A percentile compares a stretch with the other conserved stretches of the same genome.
phyloP scores from a whole-genome alignment of 2,329 filamentous ascomycete species.

The Fusarium sp. region DNA sequence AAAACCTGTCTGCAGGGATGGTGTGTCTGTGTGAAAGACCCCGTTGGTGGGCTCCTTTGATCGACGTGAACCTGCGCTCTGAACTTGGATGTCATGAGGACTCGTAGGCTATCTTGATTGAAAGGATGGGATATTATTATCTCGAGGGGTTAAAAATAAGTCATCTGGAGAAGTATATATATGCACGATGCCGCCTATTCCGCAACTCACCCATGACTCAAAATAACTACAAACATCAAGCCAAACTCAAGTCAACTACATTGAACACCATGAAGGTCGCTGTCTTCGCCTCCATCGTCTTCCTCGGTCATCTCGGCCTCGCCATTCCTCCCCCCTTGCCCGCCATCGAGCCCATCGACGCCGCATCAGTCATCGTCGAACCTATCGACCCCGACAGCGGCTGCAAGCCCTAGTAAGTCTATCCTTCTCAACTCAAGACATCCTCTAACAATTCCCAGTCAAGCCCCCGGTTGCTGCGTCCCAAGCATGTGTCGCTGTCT shows the following conservation, averaged over 20 bases:
- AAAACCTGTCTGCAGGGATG: conserved; percentile 19
- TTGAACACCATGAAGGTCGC: conserved; percentile 25
- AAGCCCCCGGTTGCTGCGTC: conserved; percentile 27
- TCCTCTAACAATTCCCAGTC: conserved; percentile 13
- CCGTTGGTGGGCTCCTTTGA: not conserved
- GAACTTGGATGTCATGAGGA: not conserved
- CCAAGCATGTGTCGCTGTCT: conserved; percentile 31
- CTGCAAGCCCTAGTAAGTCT: conserved; percentile 25
- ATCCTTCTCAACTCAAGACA: rapidly evolving
- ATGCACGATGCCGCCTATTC: not conserved
- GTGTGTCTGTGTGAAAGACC: not conserved
- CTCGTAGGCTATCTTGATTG: not conserved
- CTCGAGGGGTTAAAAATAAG: not conserved
- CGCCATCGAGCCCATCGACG: conserved; percentile 16
- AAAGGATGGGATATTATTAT: not conserved
- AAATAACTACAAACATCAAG: not conserved
- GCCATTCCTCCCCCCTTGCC: conserved; percentile 1
- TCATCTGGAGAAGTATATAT: conserved; percentile 9
- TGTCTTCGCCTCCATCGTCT: not conserved
- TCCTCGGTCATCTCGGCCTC: not conserved
- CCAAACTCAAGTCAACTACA: not conserved
- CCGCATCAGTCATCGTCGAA: conserved; percentile 1
- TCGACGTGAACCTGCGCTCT: not conserved
- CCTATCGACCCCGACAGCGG: conserved; percentile 20
- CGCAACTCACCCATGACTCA: not conserved